Conservation (phyloP, 169 alveolate species). For the Ichthyophthirius multifiliis region DNA sequence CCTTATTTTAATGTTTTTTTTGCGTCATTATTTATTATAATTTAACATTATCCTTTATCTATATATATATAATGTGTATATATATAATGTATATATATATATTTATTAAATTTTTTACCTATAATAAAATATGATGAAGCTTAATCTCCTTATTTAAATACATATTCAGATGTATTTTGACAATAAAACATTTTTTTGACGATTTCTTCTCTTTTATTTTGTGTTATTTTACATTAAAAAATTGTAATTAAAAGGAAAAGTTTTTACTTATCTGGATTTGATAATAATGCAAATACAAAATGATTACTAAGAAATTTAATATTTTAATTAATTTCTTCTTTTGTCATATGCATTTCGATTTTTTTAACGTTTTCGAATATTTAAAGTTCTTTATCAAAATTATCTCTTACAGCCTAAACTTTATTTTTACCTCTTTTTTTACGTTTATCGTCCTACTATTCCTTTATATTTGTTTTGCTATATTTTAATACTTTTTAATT, state of each 20-base stretch:
- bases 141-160: constrained; percentile 20
- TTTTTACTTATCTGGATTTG: constrained; percentile 1
- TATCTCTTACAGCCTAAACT: neutral
- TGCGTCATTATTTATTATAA: constrained; percentile 81
- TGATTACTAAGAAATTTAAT: neutral
- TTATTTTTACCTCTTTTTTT: neutral
- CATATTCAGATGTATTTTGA: neutral
- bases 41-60: constrained; percentile 67
- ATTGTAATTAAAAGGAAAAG: too few species aligned
- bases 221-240: too few species aligned
- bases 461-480: too few species aligned
- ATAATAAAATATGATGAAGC: constrained; percentile 20
- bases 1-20: constrained; percentile 90
- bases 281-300: constrained; percentile 2
- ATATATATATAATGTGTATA: neutral
- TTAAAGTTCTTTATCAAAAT: neutral
- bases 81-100: neutral
- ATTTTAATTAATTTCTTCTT: neutral
- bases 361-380: neutral
- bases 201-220: constrained; percentile 20
- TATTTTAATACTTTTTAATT: too few species aligned
- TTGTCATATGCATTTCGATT: neutral
- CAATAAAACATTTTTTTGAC: constrained; percentile 33
- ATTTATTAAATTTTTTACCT: neutral
- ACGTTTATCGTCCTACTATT: neutral